Conservation (phyloP, 1,284 basidiomycete species). For the Vanrija sp. region DNA sequence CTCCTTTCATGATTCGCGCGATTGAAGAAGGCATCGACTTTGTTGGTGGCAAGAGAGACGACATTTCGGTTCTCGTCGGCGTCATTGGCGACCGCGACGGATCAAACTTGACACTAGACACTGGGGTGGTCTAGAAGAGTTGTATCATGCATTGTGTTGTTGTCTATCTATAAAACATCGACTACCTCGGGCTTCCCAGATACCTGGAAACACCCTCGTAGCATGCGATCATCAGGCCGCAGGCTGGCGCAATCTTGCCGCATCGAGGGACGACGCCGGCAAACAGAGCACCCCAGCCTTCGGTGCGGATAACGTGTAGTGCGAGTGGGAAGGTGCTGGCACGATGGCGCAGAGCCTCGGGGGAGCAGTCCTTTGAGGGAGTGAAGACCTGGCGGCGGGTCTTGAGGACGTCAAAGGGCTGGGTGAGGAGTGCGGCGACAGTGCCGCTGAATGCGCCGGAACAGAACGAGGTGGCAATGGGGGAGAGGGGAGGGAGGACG, state of each 20-base stretch:
- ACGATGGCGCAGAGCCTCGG: slow-evolving; percentile 41
- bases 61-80: slow-evolving; percentile 47
- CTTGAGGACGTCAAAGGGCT: slow-evolving; percentile 95
- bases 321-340: slow-evolving; percentile 60
- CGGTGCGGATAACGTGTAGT: slow-evolving; percentile 66
- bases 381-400: slow-evolving; percentile 74
- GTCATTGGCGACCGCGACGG: slow-evolving; percentile 40
- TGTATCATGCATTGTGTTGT: slow-evolving; percentile 21
- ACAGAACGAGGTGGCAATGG: slow-evolving; percentile 41
- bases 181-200: slow-evolving; percentile 26
- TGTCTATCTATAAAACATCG: background rate
- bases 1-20: slow-evolving; percentile 56
- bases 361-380: slow-evolving; percentile 57
- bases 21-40: slow-evolving; percentile 56
- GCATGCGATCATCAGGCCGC: slow-evolving; percentile 77
- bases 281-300: slow-evolving; percentile 75
- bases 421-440: slow-evolving; percentile 80
- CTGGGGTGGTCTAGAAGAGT: slow-evolving; percentile 3
- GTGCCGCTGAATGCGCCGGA: slow-evolving; percentile 46
- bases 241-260: slow-evolving; percentile 96
- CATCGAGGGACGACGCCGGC: slow-evolving; percentile 82
- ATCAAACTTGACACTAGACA: slow-evolving; percentile 11
- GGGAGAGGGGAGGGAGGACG: slow-evolving; percentile 28
- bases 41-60: slow-evolving; percentile 49
- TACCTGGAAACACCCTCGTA: slow-evolving; percentile 68